A percentile compares a stretch with the other conserved stretches of the same genome.
Conservation (phyloP, 441 rosid genomes). For the Manihot esculenta region DNA sequence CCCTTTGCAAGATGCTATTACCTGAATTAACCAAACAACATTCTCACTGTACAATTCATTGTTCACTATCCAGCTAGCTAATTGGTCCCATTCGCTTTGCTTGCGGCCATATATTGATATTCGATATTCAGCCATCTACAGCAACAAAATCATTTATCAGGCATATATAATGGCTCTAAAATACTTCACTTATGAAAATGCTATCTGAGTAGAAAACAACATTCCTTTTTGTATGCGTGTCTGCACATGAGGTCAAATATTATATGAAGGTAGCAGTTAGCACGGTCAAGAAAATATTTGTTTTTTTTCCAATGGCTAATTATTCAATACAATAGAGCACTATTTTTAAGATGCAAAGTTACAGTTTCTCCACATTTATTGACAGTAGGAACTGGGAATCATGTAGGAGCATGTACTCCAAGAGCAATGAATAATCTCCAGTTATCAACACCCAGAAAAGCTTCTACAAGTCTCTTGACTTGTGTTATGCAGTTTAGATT, state of each 20-base stretch:
- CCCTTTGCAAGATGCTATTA: slow-evolving; percentile 20
- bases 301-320: too few species aligned
- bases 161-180: neutral
- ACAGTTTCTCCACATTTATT: too few species aligned
- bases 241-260: too few species aligned
- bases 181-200: neutral
- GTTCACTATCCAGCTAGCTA: slow-evolving; percentile 99
- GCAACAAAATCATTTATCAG: slow-evolving; percentile 21
- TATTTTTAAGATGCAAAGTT: too few species aligned
- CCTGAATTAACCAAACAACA: slow-evolving; percentile 99
- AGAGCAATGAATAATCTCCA: too few species aligned
- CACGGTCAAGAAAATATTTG: neutral
- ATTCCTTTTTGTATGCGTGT: neutral
- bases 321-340: too few species aligned
- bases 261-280: too few species aligned
- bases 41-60: slow-evolving; percentile 94
- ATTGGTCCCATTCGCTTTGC: slow-evolving; percentile 99
- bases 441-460: neutral
- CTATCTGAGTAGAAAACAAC: neutral
- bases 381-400: too few species aligned
- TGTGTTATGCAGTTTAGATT: neutral
- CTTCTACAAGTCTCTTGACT: neutral
- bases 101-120: slow-evolving; percentile 97
- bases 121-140: slow-evolving; percentile 99
- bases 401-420: too few species aligned